Conservation (phyloP, 176 grass and related monocot genomes). For the Cocos nucifera region DNA sequence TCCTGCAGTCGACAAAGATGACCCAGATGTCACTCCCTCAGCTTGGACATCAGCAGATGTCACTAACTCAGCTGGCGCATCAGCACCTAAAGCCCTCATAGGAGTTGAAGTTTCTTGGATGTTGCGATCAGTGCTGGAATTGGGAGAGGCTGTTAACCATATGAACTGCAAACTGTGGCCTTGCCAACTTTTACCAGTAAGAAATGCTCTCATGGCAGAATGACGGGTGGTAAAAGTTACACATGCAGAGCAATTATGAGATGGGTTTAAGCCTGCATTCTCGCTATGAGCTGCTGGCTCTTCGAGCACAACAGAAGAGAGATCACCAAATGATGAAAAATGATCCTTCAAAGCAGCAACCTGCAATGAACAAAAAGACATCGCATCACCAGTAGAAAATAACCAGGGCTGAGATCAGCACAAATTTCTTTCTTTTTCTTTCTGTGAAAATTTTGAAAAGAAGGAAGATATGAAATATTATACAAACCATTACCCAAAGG, state of each 20-base stretch:
- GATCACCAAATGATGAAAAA: slow-evolving; percentile 79
- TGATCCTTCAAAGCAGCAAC: slow-evolving; percentile 73
- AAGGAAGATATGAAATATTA: too few species aligned
- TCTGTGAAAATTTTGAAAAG: too few species aligned
- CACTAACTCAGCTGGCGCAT: slow-evolving; percentile 19
- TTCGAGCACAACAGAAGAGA: slow-evolving; percentile 73
- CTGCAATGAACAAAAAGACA: slow-evolving; percentile 25
- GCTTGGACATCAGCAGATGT: slow-evolving; percentile 22
- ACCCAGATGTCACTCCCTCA: slow-evolving; percentile 35
- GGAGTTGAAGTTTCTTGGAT: slow-evolving; percentile 25
- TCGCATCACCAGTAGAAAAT: too few species aligned
- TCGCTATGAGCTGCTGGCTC: slow-evolving; percentile 39
- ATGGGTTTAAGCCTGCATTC: slow-evolving; percentile 47
- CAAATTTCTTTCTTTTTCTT: too few species aligned
- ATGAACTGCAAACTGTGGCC: slow-evolving; percentile 59
- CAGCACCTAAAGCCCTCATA: slow-evolving; percentile 12
- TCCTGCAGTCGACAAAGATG: slow-evolving; percentile 16
- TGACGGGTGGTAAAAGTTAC: slow-evolving; percentile 62
- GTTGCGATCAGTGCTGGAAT: slow-evolving; percentile 29
- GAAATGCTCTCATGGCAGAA: slow-evolving; percentile 81
- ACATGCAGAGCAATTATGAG: slow-evolving; percentile 49
- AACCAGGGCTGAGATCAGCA: too few species aligned
- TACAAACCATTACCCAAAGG: too few species aligned
- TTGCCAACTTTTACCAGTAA: slow-evolving; percentile 68
- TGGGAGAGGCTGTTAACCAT: slow-evolving; percentile 60